Conservation (phyloP, 306 rosid genomes). For the Ochetophila trinervis region DNA sequence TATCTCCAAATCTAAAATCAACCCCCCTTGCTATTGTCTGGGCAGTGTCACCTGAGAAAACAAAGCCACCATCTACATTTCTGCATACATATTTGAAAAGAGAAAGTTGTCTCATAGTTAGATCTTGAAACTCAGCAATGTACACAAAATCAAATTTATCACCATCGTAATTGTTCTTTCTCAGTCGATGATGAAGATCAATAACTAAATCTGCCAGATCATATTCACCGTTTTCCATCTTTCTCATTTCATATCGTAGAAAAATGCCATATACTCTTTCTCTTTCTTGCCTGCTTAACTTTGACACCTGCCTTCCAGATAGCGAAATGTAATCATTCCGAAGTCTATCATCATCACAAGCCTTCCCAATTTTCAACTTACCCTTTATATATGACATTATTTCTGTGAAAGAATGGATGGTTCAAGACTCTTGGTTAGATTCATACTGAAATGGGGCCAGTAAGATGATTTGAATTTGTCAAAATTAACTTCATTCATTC, state of each 20-base stretch:
- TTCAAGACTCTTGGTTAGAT: conserved; percentile 44
- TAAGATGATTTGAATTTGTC: conserved; percentile 47
- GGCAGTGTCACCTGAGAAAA: conserved; percentile 36
- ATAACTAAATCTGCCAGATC: conserved; percentile 64
- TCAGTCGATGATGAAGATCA: conserved; percentile 50
- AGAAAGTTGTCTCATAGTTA: conserved; percentile 60
- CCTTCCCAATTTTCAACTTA: conserved; percentile 25
- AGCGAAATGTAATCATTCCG: conserved; percentile 35
- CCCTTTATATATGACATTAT: conserved; percentile 64
- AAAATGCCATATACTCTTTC: conserved; percentile 47
- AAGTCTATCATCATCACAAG: conserved; percentile 40
- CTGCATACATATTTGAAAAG: conserved; percentile 35
- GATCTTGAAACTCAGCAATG: conserved; percentile 68
- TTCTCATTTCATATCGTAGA: conserved; percentile 51
- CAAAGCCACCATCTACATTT: conserved; percentile 29
- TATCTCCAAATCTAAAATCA: conserved; percentile 62
- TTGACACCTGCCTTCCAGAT: conserved; percentile 34
- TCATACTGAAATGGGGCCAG: conserved; percentile 53
- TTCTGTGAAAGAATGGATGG: conserved; percentile 46
- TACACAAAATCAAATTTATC: conserved; percentile 54
- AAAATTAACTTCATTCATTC: conserved; percentile 48
- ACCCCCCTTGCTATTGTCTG: conserved; percentile 58
- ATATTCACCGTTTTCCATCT: conserved; percentile 48
- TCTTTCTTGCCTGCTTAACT: conserved; percentile 34
- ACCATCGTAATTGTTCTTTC: conserved; percentile 36